Base-by-base conservation (phyloP, 352 stramenopile genomes). In the Phytophthora sp. region DNA sequence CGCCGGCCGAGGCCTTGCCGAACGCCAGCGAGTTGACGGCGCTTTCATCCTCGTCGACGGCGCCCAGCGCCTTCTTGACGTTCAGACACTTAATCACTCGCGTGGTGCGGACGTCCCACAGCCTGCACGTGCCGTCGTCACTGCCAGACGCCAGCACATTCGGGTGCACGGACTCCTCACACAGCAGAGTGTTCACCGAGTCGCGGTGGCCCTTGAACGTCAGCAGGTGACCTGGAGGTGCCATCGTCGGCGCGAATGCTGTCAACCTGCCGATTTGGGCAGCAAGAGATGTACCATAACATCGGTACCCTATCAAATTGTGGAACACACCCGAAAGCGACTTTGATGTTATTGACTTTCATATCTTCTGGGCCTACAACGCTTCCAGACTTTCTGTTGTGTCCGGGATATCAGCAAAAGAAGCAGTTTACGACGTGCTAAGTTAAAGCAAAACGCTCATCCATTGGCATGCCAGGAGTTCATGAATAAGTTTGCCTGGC, bases 21-120 rank as follows among this genome's bases (percentile, higher is more conserved):
- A 90, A 93, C 12, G 77, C 80, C 30, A 91, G 59, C 42, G 84
- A 86, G 52, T 90, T 91, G 27, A 93, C 79, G 11, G 80, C 82
- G 48, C 72, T 72, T 20, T 82, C 77, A 44, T 69, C 53, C 12
- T 60, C 43, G 24, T 79, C 56, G 18, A 59, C 38, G 1, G 49
- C 57, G 5, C 68, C 79, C 6, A 91, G 58, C 20, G 77, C 79
- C 34, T 78, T 82, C 44, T 74, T 76, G 18, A 91, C 71, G 51
- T 89, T 88, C 61, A 93, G 71, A 27, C 77, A 93, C 39, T 82
- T 83, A 15, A 66, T 72, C 30, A 84, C 77, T 54, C 71, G 76
- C 24, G 71, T 63, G 10, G 78, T 80, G 54, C 84, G 82, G 44
- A 90, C 56, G 42, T 91, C 84, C 84, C 84, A 93, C 48, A 93